Percentiles rank a stretch among this genome's conserved stretches.
phyloP scores from a whole-genome alignment of 2,329 filamentous ascomycete genomes.

The Mycogone perniciosa region DNA sequence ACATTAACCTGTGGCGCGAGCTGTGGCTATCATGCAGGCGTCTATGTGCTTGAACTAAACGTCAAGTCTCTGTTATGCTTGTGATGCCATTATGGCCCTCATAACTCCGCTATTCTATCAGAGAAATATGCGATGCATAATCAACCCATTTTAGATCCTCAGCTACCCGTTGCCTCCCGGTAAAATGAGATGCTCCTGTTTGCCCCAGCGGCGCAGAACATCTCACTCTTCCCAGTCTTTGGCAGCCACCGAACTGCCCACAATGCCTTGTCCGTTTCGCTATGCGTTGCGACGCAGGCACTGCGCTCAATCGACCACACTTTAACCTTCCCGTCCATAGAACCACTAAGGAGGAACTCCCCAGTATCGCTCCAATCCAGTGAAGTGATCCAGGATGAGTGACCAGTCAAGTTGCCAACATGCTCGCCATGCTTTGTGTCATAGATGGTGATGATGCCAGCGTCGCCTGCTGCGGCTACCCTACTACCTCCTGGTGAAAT shows the following conservation, averaged over 20 bases:
- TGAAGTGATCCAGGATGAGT: constrained; percentile 81
- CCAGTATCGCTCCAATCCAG: constrained; percentile 92
- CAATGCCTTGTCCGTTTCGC: constrained; percentile 76
- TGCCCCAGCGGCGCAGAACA: constrained; percentile 73
- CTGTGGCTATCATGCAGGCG: not conserved
- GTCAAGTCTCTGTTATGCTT: too few species aligned
- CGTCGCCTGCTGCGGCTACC: constrained; percentile 84
- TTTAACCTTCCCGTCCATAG: constrained; percentile 90
- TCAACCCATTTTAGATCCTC: constrained; percentile 17
- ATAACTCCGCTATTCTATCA: not conserved
- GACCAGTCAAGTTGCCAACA: constrained; percentile 73
- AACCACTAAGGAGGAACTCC: constrained; percentile 81
- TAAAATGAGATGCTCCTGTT: constrained; percentile 75
- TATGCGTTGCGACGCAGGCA: constrained; percentile 86
- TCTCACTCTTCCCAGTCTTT: constrained; percentile 59
- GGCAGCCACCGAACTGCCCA: constrained; percentile 84
- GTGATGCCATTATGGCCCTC: too few species aligned
- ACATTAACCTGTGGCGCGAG: too few species aligned
- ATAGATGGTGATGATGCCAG: constrained; percentile 82
- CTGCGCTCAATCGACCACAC: constrained; percentile 87
- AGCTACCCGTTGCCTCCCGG: constrained; percentile 70
- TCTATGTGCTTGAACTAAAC: too few species aligned
- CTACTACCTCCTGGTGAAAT: constrained; percentile 84
- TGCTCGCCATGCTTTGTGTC: constrained; percentile 90
- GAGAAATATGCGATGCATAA: not conserved